Base-by-base conservation (phyloP, 257 asterid species). In the Datura wrightii region DNA sequence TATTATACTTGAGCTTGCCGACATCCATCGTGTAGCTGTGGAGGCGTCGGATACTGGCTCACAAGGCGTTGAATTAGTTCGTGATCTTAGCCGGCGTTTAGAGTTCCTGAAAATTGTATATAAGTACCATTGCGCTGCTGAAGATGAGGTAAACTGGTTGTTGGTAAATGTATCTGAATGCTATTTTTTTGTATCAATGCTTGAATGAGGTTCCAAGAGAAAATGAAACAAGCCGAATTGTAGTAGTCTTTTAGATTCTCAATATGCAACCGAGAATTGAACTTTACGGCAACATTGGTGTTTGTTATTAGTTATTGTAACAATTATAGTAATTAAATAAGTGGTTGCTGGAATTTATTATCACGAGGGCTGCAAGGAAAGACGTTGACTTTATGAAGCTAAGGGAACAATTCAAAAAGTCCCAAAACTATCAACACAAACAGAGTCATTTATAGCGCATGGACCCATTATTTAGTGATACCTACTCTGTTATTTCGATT, bases 31-130 rank as follows among this genome's bases (percentile, higher is more conserved):
- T 31, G 69, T 79, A 56, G 97, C 92, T 74, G 88, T 88, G 88
- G 96, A 90, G 88, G 93, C 92, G 2, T 89, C 87, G 36, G 90
- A 87, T 79, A 72, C 10, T 46, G 91, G 87, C 39, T 84, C 71
- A 0, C 85, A 39, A 16, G 74, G 79, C 34, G 85, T 87, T 24
- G 91, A 89, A 31, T 58, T 89, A 15, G 83, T 90, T 16, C 90
- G 71, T 86, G 93, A 88, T 85, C 90, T 93, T 76, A 74, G 86
- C 24, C 88, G 92, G 81, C 90, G 94, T 86, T 83, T 95, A 85
- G 92, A 94, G 89, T 95, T 95, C 78, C 87, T 95, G 90, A 90
- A 88, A 89, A 93, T 93, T 67, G 98, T 94, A 1, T 94, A 84
- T 80, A 89, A 89, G 81, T 94, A 94, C 60, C 98, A 94, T 84